Conservation (phyloP, 805 yeast species). For the Saccharomyces kudriavzevii region DNA sequence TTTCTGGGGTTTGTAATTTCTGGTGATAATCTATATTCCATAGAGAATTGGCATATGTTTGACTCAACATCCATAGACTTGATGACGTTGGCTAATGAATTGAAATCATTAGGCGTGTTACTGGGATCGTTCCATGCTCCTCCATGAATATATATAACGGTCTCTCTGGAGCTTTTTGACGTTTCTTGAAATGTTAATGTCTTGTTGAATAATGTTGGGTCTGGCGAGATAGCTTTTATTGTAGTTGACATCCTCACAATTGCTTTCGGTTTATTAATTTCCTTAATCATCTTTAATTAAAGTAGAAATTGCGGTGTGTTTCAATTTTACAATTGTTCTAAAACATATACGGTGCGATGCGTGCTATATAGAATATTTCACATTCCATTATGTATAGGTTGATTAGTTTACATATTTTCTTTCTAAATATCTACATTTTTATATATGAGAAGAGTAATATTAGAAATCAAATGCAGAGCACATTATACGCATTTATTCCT, state of each 20-base stretch:
- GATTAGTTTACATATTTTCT: not conserved
- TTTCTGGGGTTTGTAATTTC: slow-evolving; percentile 55
- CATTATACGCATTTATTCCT: slow-evolving; percentile 1
- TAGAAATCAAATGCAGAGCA: not conserved
- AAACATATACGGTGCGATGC: not conserved
- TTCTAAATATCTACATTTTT: not conserved
- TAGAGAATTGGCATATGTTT: slow-evolving; percentile 19
- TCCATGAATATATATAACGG: slow-evolving; percentile 63
- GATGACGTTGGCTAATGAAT: slow-evolving; percentile 19
- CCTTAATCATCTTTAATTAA: not conserved
- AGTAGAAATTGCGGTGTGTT: not conserved
- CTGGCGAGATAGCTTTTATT: not conserved
- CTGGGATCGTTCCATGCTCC: slow-evolving; percentile 80
- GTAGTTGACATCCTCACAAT: not conserved
- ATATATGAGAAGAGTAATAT: not conserved
- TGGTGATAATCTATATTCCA: slow-evolving; percentile 65
- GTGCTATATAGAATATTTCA: not conserved
- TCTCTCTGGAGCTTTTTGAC: not conserved
- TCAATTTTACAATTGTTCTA: not conserved
- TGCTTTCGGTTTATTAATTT: not conserved
- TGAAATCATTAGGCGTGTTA: slow-evolving; percentile 53
- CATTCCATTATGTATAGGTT: not conserved
- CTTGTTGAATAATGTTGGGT: slow-evolving; percentile 4
- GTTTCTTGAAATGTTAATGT: slow-evolving; percentile 9
- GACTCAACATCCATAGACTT: slow-evolving; percentile 8